A percentile compares a stretch with the other conserved stretches of the same genome.
These are phyloP conservation scores for Brassica cretica DNA, from an alignment of 345 rosid genomes.

Conservation along the genomic window DNA sequence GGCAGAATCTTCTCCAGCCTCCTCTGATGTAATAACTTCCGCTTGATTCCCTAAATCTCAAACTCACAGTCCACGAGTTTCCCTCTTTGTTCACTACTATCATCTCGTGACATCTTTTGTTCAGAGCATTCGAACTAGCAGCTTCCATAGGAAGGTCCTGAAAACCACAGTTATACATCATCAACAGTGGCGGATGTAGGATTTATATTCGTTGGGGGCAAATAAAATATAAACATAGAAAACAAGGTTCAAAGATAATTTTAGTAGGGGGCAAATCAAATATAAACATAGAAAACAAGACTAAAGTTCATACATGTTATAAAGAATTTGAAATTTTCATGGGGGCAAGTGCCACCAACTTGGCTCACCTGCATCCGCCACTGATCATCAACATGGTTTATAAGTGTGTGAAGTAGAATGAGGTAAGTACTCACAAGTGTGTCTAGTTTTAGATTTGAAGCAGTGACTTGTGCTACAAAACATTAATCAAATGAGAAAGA, in stretches of 20 bases:
- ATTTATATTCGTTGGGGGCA: no score
- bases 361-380: no score
- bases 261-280: no score
- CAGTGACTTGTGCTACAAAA: conserved; percentile 29
- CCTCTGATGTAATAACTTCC: conserved; percentile 9
- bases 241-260: no score
- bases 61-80: conserved; percentile 13
- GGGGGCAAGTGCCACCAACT: no score
- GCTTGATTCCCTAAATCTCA: neutral
- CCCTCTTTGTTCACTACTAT: conserved; percentile 30
- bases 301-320: no score
- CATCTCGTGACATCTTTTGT: conserved; percentile 12
- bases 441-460: conserved; percentile 11
- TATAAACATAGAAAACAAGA: no score
- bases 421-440: conserved; percentile 13
- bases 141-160: conserved; percentile 21
- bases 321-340: no score
- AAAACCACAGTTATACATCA: neutral
- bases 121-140: conserved; percentile 5
- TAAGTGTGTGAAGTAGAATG: neutral
- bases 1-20: conserved; percentile 32
- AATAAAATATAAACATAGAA: no score
- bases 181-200: no score
- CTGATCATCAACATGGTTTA: neutral
- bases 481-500: conserved; percentile 7